Percentiles rank a stretch among this genome's conserved stretches.
phyloP scores from a whole-genome alignment of 78 protist species.

The Dictyostelium intermedium region DNA sequence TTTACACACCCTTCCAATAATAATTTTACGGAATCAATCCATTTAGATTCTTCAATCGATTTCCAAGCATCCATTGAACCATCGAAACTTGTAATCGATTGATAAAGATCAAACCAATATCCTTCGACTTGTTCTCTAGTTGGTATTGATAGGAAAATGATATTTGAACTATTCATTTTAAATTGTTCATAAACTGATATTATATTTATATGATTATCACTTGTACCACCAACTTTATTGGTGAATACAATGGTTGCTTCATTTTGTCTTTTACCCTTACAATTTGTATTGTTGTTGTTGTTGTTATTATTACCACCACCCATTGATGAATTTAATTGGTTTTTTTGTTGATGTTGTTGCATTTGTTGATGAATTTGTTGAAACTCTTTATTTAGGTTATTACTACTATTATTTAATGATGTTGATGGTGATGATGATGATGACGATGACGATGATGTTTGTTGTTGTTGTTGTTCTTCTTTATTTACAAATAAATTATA shows the following conservation, averaged over 20 bases:
- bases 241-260: constrained; percentile 58
- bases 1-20: constrained; percentile 37
- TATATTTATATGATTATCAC: not conserved
- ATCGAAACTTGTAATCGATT: constrained; percentile 35
- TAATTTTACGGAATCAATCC: constrained; percentile 25
- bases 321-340: not conserved
- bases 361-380: not conserved
- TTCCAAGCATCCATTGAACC: constrained; percentile 66
- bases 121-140: constrained; percentile 29
- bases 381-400: not conserved
- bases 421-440: not conserved
- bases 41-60: constrained; percentile 28
- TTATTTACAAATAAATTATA: constrained; percentile 55
- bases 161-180: constrained; percentile 22
- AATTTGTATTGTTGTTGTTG: too few relatives aligned
- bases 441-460: not conserved
- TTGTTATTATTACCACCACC: too few relatives aligned
- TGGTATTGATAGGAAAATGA: constrained; percentile 8
- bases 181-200: constrained; percentile 33
- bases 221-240: constrained; percentile 30
- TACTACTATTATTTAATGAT: not conserved
- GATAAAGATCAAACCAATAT: constrained; percentile 49
- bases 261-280: not conserved
- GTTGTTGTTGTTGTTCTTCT: not conserved
- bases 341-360: not conserved